Base-by-base conservation (phyloP, 2,329 filamentous ascomycete species). In the Neopestalotiopsis sp. region DNA sequence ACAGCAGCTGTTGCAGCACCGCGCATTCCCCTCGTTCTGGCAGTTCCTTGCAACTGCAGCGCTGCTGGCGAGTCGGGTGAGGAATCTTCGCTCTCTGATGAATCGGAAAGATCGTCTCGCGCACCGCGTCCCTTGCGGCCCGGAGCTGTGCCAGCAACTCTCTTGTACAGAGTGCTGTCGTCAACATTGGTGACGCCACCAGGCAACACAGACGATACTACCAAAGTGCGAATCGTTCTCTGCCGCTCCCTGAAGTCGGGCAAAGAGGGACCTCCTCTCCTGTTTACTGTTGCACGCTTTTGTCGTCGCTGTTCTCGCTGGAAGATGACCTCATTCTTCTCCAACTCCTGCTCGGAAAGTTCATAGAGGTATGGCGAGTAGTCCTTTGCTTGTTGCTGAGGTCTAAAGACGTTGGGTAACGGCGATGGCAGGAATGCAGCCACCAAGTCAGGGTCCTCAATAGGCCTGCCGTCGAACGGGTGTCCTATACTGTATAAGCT, bases 191-290 rank as follows among this genome's bases (percentile, higher is more conserved):
- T 84, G 4, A 93, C 95, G 4, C 94, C 94, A 30, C 95, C 96
- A 17, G 96, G 96, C 69, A 99, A 88, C 24, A 97, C 94, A 3
- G 94, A 95, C 10, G 95, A 98, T 1, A 99, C 94, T 66, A 98
- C 89, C 73, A 98, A 87, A 0, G 95, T 98, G 61, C 96, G 90
- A 68, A 98, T 95, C 0, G 96, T 98, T 65, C 95, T 90, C 81
- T 96, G 95, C 67, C 95, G 89, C 75, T 99, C 96, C 79, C 97
- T 97, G 69, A 99, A 89, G 81, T 99, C 96, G n/a, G 96, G 96
- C 56, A 99, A 84, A 69, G 94, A 92, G 5, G 96, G 96, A 0
- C 96, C 96, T 72, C 96, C 96, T 75, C 96, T 90, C 71, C 96
- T 89, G 79, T 98, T 98, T 74, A 97, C 93, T 32, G 65, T 64